A percentile compares a stretch with the other conserved stretches of the same genome.
Conservation (phyloP, 2,329 filamentous ascomycete genomes). For the Scytalidium lignicola region DNA sequence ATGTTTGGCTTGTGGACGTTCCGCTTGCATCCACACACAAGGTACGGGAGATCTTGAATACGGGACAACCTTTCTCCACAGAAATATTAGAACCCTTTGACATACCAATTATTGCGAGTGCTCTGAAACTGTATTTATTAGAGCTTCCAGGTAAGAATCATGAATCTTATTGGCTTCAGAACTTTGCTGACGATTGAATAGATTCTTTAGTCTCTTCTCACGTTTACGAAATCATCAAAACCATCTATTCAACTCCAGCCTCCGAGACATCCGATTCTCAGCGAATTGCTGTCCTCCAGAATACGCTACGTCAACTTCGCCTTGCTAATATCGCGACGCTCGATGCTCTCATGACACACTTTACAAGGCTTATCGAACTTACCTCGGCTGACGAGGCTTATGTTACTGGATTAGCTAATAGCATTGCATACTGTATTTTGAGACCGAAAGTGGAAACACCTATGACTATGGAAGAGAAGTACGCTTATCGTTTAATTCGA, state of each 20-base stretch:
- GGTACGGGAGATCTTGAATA: conserved; percentile 77
- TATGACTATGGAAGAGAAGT: conserved; percentile 91
- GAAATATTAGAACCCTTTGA: conserved; percentile 84
- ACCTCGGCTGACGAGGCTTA: conserved; percentile 93
- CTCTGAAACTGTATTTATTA: conserved; percentile 89
- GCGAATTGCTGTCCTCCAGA: conserved; percentile 86
- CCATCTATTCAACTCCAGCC: conserved; percentile 81
- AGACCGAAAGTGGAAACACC: conserved; percentile 83
- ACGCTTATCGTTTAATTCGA: conserved; percentile 82
- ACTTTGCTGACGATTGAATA: conserved; percentile 31
- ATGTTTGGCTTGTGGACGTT: conserved; percentile 92
- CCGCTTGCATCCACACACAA: conserved; percentile 80
- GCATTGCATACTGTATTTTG: conserved; percentile 79
- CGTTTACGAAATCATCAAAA: conserved; percentile 98
- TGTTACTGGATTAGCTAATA: conserved; percentile 65
- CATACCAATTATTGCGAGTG: conserved; percentile 86
- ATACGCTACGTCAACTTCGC: conserved; percentile 88
- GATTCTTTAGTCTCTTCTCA: conserved; percentile 98
- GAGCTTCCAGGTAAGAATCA: conserved; percentile 79
- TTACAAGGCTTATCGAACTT: conserved; percentile 91
- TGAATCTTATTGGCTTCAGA: not conserved
- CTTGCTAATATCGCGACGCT: conserved; percentile 98
- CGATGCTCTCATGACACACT: conserved; percentile 96
- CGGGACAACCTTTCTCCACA: conserved; percentile 71
- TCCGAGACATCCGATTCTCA: conserved; percentile 72